Conservation (phyloP, 2,329 filamentous ascomycete genomes). For the Zymoseptoria tritici region DNA sequence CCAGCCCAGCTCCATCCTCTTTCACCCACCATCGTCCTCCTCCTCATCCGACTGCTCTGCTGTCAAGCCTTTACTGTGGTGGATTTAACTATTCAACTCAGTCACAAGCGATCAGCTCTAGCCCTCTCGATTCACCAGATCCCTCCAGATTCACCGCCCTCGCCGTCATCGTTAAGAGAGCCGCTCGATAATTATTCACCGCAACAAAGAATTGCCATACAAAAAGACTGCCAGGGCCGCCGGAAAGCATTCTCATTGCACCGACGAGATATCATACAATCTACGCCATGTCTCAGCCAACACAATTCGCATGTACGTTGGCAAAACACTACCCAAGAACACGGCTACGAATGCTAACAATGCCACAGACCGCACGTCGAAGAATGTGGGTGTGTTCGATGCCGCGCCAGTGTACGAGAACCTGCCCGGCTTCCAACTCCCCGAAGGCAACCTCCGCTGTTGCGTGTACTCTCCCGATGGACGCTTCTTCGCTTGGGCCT, state of each 20-base stretch:
- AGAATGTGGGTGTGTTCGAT: conserved; percentile 90
- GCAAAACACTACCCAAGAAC: too few relatives aligned
- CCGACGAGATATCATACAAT: neutral
- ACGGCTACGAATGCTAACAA: neutral
- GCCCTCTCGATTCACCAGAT: neutral
- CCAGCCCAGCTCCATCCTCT: too few relatives aligned
- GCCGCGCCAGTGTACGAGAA: conserved; percentile 80
- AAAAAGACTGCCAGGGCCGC: neutral
- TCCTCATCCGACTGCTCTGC: conserved; percentile 15
- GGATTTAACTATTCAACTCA: conserved; percentile 31
- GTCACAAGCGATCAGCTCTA: conserved; percentile 22
- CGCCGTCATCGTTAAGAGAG: neutral
- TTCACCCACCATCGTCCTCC: neutral
- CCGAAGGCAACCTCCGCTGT: conserved; percentile 90
- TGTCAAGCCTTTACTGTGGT: conserved; percentile 20
- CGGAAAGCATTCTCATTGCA: neutral
- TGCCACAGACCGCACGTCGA: conserved; percentile 72
- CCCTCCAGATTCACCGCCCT: neutral
- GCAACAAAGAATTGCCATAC: conserved; percentile 12
- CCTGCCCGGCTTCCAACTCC: conserved; percentile 71
- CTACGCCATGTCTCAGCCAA: conserved; percentile 47
- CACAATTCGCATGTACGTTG: conserved; percentile 79
- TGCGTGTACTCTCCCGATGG: conserved; percentile 93
- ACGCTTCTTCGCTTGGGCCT: conserved; percentile 92
- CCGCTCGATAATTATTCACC: conserved; percentile 5